Evolutionary conservation across 2,329 filamentous ascomycete genomes (phyloP), one percentile per base, ranked within the genome.

Genomic region (Mycogone perniciosa): DNA sequence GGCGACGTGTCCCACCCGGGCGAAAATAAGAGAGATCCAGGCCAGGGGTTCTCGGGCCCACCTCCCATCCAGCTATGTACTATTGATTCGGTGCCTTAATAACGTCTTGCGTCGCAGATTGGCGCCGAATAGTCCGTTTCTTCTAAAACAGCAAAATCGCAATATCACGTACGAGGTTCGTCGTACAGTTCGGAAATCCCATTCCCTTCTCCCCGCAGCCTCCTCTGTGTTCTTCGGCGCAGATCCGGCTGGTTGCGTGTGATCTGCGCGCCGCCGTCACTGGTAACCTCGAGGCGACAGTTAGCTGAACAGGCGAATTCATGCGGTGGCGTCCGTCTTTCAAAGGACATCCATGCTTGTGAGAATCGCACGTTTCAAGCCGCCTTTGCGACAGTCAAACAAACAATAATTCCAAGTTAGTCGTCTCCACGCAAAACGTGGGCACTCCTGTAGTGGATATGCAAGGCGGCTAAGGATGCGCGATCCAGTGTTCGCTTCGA

Each of bases 81-180:
- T 20, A 20, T 20, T 52, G 46, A 44, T 20, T 44, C 35, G 27
- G 41, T 45, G 38, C 42, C 20, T 50, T 35, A 45, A 39, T 49
- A 34, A 30, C 27, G 26, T 26, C 40, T 34, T 30, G 40, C 37
- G 41, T 38, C 50, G 42, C 50, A 52, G 50, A 52, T 45, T 49
- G 50, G 46, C 50, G 46, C 33, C 42, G 35, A 52, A 52, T 52
- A 52, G 46, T 52, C 37, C 20, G 31, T 20, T 31, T 41, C 20
- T 20, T 39, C 27, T 31, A 31, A 40, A 48, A 31, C 41, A 44
- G 45, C 44, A 52, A 30, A 33, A 35, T 31, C 26, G 20, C n/a
- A n/a, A n/a, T 20, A 20, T 20, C 20, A 20, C 20, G 20, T 20
- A 20, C 20, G 20, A 20, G 20, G 20, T 20, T 20, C 20, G 20